Evolutionary conservation across 2,329 filamentous ascomycete genomes (phyloP).

Genomic region (Phaeosphaeria sp.): DNA sequence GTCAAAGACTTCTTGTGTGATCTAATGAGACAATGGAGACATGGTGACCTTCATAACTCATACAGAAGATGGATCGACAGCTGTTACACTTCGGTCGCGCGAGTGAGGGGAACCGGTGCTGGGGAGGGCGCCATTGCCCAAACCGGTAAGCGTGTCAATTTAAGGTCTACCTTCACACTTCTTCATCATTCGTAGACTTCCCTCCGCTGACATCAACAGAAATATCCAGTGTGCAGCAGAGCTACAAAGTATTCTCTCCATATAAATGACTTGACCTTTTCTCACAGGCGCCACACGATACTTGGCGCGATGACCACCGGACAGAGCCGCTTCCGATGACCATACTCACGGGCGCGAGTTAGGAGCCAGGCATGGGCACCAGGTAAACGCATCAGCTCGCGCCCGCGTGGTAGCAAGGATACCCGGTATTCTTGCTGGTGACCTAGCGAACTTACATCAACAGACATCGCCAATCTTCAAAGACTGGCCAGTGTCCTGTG

Average conservation of each 20-base stretch:
- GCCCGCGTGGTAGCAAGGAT: background rate
- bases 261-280: no score
- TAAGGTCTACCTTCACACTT: no score
- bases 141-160: background rate
- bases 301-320: background rate
- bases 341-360: background rate
- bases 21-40: background rate
- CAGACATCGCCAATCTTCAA: background rate
- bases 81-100: background rate
- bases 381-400: background rate
- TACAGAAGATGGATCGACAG: background rate
- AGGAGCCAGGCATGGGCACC: background rate
- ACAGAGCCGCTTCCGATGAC: background rate
- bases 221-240: no score
- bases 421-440: background rate
- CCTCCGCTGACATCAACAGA: no score
- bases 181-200: no score
- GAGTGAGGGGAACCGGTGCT: constrained; percentile 11
- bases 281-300: background rate
- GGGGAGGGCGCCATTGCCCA: background rate
- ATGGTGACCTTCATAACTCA: background rate
- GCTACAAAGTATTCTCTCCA: no score
- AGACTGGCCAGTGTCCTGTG: background rate
- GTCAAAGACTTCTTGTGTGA: background rate
- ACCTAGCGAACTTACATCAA: background rate